Conservation (phyloP, 306 rosid genomes). For the Cucurbita ficifolia region DNA sequence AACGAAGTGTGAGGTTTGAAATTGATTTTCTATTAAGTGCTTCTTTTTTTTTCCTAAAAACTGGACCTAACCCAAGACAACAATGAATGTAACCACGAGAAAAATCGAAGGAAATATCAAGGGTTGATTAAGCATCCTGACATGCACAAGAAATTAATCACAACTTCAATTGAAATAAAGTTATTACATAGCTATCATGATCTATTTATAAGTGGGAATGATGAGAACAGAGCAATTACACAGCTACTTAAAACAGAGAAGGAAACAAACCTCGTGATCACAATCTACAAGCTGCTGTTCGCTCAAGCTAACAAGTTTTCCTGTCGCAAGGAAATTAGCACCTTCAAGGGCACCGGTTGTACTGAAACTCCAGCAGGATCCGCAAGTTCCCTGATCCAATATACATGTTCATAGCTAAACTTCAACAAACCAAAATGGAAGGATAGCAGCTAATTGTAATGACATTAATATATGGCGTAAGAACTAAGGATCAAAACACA, state of each 20-base stretch:
- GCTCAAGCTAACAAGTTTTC: conserved; percentile 82
- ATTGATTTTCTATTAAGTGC: too few relatives aligned
- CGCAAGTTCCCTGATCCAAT: conserved; percentile 67
- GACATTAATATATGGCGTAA: too few relatives aligned
- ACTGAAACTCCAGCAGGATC: conserved; percentile 98
- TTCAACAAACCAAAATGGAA: neutral
- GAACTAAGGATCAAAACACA: neutral
- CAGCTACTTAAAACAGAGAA: neutral
- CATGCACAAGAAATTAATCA: neutral
- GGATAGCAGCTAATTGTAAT: neutral
- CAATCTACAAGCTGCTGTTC: conserved; percentile 97
- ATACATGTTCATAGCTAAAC: neutral
- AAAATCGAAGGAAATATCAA: neutral
- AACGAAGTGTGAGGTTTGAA: too few relatives aligned
- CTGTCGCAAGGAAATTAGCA: conserved; percentile 69
- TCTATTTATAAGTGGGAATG: neutral
- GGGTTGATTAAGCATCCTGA: neutral
- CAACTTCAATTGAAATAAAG: neutral
- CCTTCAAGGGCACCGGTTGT: conserved; percentile 94
- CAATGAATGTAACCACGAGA: neutral
- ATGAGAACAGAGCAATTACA: neutral
- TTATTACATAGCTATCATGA: neutral
- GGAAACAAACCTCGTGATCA: conserved; percentile 65
- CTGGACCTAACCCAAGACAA: neutral
- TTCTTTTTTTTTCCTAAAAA: too few relatives aligned